Evolutionary conservation across 2,329 filamentous ascomycete genomes (phyloP).

Genomic region (Trichoderma aggressivum): DNA sequence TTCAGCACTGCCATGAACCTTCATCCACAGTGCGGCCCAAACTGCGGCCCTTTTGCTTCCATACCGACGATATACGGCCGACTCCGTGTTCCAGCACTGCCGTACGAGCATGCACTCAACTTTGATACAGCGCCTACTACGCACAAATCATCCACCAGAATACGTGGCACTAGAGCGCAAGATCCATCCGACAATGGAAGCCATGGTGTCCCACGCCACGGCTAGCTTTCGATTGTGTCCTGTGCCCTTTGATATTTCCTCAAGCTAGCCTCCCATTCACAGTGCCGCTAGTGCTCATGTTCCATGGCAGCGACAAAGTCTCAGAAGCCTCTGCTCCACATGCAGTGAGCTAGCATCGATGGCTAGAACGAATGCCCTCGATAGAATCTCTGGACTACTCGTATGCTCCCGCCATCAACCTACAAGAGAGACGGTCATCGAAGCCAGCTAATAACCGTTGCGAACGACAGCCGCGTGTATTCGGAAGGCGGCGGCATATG

Average conservation of each 20-base stretch:
- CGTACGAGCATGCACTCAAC: neutral
- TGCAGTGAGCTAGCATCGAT: neutral
- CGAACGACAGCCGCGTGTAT: neutral
- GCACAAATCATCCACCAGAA: neutral
- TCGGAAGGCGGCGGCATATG: neutral
- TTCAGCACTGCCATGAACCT: neutral
- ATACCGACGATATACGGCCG: neutral
- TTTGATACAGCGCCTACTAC: neutral
- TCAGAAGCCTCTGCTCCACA: neutral
- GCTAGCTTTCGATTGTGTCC: neutral
- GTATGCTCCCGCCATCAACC: neutral
- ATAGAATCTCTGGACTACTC: neutral
- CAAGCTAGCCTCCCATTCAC: neutral
- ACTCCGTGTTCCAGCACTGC: neutral
- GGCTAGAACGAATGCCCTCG: neutral
- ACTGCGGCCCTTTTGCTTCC: neutral
- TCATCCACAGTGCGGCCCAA: constrained; percentile 3
- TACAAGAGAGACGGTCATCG: neutral
- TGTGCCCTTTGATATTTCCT: neutral
- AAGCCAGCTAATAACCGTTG: neutral
- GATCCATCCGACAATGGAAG: neutral
- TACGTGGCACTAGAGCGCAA: neutral
- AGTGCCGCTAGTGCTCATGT: neutral
- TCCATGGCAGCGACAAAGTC: neutral
- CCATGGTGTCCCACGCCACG: neutral